Percentiles rank a stretch among this genome's conserved stretches.
Conservation (phyloP, 768 basidiomycete species). For the Psilocybe sp. region DNA sequence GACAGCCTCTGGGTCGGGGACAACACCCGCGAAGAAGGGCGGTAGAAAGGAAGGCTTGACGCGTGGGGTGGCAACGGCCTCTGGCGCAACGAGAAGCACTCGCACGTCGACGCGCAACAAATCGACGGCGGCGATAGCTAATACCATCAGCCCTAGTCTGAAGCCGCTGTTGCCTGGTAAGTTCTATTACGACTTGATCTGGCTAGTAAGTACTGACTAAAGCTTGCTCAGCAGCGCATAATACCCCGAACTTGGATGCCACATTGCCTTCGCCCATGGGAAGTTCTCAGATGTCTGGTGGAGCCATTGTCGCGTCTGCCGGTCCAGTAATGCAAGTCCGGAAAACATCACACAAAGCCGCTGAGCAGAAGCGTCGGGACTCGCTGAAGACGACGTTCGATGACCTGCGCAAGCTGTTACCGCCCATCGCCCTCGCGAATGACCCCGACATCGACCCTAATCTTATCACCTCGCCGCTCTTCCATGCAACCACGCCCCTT, state of each 20-base stretch:
- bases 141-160: constrained; percentile 50
- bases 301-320: constrained; percentile 5
- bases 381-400: constrained; percentile 94
- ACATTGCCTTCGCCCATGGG: constrained; percentile 14
- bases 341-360: constrained; percentile 90
- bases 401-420: constrained; percentile 77
- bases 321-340: constrained; percentile 39
- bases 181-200: constrained; percentile 11
- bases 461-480: constrained; percentile 19
- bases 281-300: not conserved
- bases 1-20: not conserved
- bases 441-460: constrained; percentile 34
- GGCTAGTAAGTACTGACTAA: not conserved
- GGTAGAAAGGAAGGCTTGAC: constrained; percentile 10
- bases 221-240: constrained; percentile 10
- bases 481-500: constrained; percentile 58
- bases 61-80: constrained; percentile 1
- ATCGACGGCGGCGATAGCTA: constrained; percentile 2
- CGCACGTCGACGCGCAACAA: constrained; percentile 13
- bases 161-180: constrained; percentile 75
- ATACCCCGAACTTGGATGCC: constrained; percentile 14
- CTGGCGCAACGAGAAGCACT: constrained; percentile 9
- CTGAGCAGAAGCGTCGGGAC: constrained; percentile 96
- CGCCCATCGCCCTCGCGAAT: constrained; percentile 81
- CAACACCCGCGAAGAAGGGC: constrained; percentile 10